phyloP scores from a whole-genome alignment of 2,329 filamentous ascomycete genomes.

The Simplicillium sp. region DNA sequence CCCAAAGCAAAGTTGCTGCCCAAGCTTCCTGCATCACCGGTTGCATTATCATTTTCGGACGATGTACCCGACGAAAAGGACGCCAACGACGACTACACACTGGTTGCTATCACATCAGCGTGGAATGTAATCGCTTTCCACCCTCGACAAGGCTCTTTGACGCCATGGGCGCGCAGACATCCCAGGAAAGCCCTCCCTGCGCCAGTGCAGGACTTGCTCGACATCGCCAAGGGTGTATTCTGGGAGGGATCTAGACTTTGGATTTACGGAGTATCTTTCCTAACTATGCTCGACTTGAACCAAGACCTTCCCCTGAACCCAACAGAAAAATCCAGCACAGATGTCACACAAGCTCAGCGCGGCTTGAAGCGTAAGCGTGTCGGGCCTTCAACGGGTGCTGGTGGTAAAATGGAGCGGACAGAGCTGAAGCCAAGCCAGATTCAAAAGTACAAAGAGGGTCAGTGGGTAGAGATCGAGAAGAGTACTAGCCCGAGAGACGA shows the following conservation, averaged over 20 bases:
- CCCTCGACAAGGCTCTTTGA: conserved; percentile 64
- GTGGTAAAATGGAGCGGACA: conserved; percentile 39
- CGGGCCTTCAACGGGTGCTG: conserved; percentile 39
- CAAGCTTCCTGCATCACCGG: conserved; percentile 54
- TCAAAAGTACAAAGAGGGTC: conserved; percentile 28
- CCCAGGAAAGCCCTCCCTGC: conserved; percentile 64
- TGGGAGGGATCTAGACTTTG: conserved; percentile 77
- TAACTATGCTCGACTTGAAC: conserved; percentile 86
- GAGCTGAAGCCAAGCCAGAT: conserved; percentile 34
- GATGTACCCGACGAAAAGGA: conserved; percentile 26
- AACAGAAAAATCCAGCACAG: conserved; percentile 18
- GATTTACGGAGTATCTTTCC: conserved; percentile 77
- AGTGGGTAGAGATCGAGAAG: conserved; percentile 28
- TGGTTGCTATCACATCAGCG: conserved; percentile 44
- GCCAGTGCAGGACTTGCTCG: conserved; percentile 64
- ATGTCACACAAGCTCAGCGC: conserved; percentile 13
- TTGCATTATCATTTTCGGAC: conserved; percentile 58
- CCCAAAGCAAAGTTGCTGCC: conserved; percentile 61
- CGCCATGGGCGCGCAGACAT: conserved; percentile 80
- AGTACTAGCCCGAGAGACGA: conserved; percentile 26
- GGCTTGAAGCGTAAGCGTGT: conserved; percentile 46
- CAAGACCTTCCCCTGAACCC: conserved; percentile 48
- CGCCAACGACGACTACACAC: conserved; percentile 34
- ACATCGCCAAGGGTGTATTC: conserved; percentile 72
- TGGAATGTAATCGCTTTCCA: conserved; percentile 70